Percentiles rank a stretch among this genome's conserved stretches.
These are phyloP conservation scores for Hypoxylon perforatum DNA, from an alignment of 495 filamentous ascomycete species.

Conservation along the genomic window DNA sequence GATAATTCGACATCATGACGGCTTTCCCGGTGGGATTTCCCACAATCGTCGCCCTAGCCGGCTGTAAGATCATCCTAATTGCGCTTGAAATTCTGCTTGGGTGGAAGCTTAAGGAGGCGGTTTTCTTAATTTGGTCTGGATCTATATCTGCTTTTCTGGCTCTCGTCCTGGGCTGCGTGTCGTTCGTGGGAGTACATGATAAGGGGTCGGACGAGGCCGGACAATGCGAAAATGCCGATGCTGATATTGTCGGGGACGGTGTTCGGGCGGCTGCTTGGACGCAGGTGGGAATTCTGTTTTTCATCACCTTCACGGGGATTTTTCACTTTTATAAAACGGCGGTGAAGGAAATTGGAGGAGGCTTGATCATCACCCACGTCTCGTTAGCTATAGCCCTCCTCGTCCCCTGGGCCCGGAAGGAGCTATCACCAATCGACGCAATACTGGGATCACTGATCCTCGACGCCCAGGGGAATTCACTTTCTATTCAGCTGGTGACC, in stretches of 20 bases:
- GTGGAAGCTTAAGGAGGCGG: constrained; percentile 5
- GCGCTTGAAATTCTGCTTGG: constrained; percentile 7
- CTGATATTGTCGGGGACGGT: constrained; percentile 43
- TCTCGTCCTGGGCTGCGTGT: constrained; percentile 25
- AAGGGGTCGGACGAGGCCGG: constrained; percentile 7
- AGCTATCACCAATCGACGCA: constrained; percentile 41
- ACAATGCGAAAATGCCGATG: constrained; percentile 32
- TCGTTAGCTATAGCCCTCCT: constrained; percentile 41
- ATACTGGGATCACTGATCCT: constrained; percentile 38
- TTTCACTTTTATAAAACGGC: constrained; percentile 31
- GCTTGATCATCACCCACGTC: constrained; percentile 37
- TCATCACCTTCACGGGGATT: constrained; percentile 30
- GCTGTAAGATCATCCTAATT: constrained; percentile 15
- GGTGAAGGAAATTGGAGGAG: constrained; percentile 38
- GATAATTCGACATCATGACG: constrained; percentile 11
- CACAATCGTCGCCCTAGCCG: constrained; percentile 15
- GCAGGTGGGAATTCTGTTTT: constrained; percentile 34
- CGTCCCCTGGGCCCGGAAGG: constrained; percentile 28
- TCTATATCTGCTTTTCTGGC: constrained; percentile 19
- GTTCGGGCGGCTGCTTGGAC: constrained; percentile 37
- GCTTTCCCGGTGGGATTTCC: constrained; percentile 25
- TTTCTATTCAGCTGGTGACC: constrained; percentile 36
- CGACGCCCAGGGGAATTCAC: constrained; percentile 36
- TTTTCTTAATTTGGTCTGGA: not conserved
- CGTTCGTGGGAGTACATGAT: constrained; percentile 15